A percentile compares a stretch with the other conserved stretches of the same genome.
phyloP scores from a whole-genome alignment of 2,329 filamentous ascomycete genomes.

The Alternaria brassicicola region DNA sequence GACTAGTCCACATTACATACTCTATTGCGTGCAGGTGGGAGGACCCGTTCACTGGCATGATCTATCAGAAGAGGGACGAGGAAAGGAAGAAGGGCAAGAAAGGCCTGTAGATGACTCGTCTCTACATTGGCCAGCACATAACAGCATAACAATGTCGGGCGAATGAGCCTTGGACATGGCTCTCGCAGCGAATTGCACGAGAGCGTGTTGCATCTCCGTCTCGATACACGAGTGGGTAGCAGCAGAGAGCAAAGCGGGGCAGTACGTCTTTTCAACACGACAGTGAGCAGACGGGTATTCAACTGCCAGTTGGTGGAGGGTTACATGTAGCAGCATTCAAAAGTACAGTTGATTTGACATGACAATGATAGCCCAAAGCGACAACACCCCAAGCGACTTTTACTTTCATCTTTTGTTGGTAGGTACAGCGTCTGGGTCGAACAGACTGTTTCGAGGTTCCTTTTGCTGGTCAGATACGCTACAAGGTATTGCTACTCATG shows the following conservation, averaged over 20 bases:
- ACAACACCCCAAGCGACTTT: constrained; percentile 21
- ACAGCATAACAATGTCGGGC: background rate
- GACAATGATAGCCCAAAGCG: constrained; percentile 22
- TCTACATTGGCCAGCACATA: background rate
- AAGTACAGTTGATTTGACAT: constrained; percentile 18
- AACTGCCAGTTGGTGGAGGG: constrained; percentile 13
- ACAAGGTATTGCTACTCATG: background rate
- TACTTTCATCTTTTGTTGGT: background rate
- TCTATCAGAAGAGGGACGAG: constrained; percentile 84
- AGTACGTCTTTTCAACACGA: constrained; percentile 16
- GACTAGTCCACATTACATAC: constrained; percentile 78
- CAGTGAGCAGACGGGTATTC: constrained; percentile 13
- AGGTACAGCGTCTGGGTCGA: background rate
- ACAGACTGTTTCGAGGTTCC: background rate
- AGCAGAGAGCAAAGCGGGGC: constrained; percentile 1
- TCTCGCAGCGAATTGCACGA: background rate
- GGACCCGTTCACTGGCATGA: constrained; percentile 91
- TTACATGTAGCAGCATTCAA: constrained; percentile 12
- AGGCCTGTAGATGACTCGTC: constrained; percentile 18
- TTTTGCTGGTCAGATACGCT: background rate
- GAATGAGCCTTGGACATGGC: background rate
- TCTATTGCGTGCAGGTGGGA: constrained; percentile 82
- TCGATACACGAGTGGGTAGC: background rate
- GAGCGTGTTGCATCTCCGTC: background rate
- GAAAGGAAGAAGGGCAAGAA: constrained; percentile 53